Percentiles rank a stretch among this genome's conserved stretches.
phyloP scores from a whole-genome alignment of 768 basidiomycete species.

The Collybia sordida region DNA sequence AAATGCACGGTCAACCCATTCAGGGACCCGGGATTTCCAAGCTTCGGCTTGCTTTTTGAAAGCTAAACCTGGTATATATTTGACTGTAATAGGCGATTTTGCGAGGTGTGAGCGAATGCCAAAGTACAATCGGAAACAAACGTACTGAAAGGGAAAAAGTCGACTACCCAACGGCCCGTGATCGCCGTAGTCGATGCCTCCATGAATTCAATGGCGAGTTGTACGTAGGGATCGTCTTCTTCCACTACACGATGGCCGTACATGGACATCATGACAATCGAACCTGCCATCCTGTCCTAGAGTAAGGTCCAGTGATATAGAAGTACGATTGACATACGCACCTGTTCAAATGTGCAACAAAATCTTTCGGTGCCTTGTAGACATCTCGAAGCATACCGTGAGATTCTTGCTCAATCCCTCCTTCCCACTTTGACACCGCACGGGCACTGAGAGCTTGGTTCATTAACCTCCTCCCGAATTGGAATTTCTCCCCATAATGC shows the following conservation, averaged over 20 bases:
- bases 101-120: not conserved
- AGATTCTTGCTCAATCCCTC: slow-evolving; percentile 14
- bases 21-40: slow-evolving; percentile 14
- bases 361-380: slow-evolving; percentile 4
- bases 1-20: slow-evolving; percentile 17
- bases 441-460: slow-evolving; percentile 17
- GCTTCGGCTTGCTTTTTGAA: slow-evolving; percentile 13
- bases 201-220: slow-evolving; percentile 18
- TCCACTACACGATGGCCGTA: slow-evolving; percentile 15
- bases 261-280: slow-evolving; percentile 19
- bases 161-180: slow-evolving; percentile 15
- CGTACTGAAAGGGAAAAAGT: slow-evolving; percentile 13
- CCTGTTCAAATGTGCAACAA: slow-evolving; percentile 15
- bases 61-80: slow-evolving; percentile 10
- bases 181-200: slow-evolving; percentile 16
- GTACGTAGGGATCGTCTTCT: slow-evolving; percentile 14
- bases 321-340: not conserved
- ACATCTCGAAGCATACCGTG: slow-evolving; percentile 11
- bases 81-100: slow-evolving; percentile 1
- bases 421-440: slow-evolving; percentile 17
- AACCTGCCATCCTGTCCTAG: slow-evolving; percentile 13
- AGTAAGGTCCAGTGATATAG: not conserved
- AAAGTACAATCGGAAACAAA: not conserved
- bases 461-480: slow-evolving; percentile 15
- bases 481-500: slow-evolving; percentile 15